phyloP scores from a whole-genome alignment of 192 early-diverging fungal species.

The Umbelopsis ramanniana region DNA sequence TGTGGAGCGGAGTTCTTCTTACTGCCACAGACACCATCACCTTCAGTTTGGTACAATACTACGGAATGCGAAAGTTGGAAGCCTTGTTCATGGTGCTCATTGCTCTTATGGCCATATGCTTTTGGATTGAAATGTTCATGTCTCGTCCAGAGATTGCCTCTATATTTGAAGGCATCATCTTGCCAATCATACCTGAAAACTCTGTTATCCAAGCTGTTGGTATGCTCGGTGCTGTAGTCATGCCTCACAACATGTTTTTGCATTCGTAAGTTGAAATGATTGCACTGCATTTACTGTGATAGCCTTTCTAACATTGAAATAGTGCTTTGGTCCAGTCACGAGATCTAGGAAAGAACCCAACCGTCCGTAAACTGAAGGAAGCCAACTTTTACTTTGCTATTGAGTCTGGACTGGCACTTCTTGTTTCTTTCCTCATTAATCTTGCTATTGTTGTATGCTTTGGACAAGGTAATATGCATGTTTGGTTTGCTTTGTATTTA shows the following conservation, averaged over 20 bases:
- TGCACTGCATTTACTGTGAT: not conserved
- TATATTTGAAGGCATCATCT: conserved; percentile 50
- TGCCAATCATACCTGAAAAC: conserved; percentile 52
- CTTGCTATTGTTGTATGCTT: conserved; percentile 66
- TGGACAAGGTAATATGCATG: conserved; percentile 35
- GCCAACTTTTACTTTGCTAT: conserved; percentile 64
- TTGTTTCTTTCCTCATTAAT: conserved; percentile 63
- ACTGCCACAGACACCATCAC: conserved; percentile 77
- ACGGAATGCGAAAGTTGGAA: conserved; percentile 70
- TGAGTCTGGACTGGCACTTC: conserved; percentile 57
- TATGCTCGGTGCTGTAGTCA: conserved; percentile 69
- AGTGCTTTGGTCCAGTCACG: conserved; percentile 62
- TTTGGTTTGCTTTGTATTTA: conserved; percentile 35
- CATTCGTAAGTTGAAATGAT: conserved; percentile 55
- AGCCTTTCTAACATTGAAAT: not conserved
- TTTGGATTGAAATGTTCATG: conserved; percentile 64
- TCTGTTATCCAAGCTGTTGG: conserved; percentile 62
- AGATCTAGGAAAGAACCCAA: conserved; percentile 8
- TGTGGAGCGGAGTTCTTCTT: conserved; percentile 72
- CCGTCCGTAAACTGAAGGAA: conserved; percentile 49
- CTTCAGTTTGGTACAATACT: conserved; percentile 62
- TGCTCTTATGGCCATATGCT: conserved; percentile 69
- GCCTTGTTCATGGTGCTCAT: conserved; percentile 71
- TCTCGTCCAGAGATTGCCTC: conserved; percentile 49
- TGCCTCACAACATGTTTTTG: conserved; percentile 89